Percentiles rank a stretch among this genome's conserved stretches.
Evolutionary conservation across 768 basidiomycete genomes (phyloP).

Genomic region (Russula dissimulans): DNA sequence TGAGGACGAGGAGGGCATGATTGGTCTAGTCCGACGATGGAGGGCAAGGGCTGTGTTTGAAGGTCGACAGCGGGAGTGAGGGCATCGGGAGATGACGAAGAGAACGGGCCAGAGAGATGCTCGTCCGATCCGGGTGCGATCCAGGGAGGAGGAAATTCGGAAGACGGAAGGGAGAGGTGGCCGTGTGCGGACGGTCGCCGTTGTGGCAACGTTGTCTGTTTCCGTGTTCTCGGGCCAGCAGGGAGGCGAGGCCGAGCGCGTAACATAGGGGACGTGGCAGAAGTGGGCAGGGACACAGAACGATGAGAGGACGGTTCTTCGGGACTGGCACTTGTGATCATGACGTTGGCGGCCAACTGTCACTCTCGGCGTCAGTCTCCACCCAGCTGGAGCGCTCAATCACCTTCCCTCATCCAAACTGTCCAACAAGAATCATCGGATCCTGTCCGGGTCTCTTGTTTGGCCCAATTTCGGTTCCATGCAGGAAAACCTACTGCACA

Average conservation of each 20-base stretch:
- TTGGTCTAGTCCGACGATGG: neutral
- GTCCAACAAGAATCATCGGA: no score
- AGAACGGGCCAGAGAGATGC: neutral
- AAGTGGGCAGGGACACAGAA: neutral
- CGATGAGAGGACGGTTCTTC: neutral
- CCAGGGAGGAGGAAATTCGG: neutral
- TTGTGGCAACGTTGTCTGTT: neutral
- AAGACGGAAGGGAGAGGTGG: neutral
- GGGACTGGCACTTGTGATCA: no score
- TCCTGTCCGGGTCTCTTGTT: neutral
- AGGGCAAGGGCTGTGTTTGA: neutral
- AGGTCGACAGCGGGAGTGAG: neutral
- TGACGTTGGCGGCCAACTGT: no score
- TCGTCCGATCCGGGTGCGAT: neutral
- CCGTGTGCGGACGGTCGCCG: neutral
- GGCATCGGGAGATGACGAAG: neutral
- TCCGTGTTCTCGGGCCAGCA: conserved; percentile 11
- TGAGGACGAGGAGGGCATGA: neutral
- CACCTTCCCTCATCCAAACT: no score
- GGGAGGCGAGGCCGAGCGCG: conserved; percentile 15
- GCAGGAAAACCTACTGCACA: neutral
- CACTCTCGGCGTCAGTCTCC: no score
- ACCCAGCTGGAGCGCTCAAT: no score
- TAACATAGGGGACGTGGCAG: neutral
- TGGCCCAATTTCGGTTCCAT: neutral